Conservation (phyloP, 805 yeast species). For the Yarrowia sp. region DNA sequence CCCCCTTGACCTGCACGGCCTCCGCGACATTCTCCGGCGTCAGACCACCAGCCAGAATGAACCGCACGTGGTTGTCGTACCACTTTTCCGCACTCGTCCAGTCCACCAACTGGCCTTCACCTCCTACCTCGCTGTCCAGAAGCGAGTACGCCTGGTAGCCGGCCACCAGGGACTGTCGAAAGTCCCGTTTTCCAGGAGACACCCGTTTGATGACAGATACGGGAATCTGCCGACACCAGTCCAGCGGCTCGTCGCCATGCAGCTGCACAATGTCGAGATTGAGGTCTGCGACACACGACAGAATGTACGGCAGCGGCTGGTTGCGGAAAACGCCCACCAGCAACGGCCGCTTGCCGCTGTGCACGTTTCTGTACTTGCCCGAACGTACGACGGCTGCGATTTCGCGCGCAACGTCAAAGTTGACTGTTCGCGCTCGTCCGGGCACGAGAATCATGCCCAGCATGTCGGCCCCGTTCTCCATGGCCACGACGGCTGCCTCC, state of each 20-base stretch:
- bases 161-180: constrained; percentile 36
- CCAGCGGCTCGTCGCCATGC: constrained; percentile 71
- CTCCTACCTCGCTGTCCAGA: constrained; percentile 86
- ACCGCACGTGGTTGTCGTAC: constrained; percentile 41
- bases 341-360: constrained; percentile 50
- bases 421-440: constrained; percentile 66
- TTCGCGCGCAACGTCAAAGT: constrained; percentile 44
- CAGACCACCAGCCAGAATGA: constrained; percentile 86
- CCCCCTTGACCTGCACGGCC: constrained; percentile 54
- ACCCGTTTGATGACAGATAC: constrained; percentile 73
- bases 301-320: constrained; percentile 65
- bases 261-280: constrained; percentile 77
- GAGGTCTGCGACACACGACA: constrained; percentile 42
- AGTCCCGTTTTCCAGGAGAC: constrained; percentile 50
- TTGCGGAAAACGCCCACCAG: constrained; percentile 90
- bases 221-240: constrained; percentile 41
- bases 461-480: constrained; percentile 67
- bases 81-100: constrained; percentile 53
- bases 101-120: constrained; percentile 77
- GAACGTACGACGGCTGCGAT: constrained; percentile 42
- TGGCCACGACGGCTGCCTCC: constrained; percentile 69
- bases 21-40: constrained; percentile 63
- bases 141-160: constrained; percentile 54
- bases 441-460: constrained; percentile 90
- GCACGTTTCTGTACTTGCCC: background rate